Evolutionary conservation across 2,329 filamentous ascomycete species (phyloP).

Genomic region (Sclerotinia borealis): DNA sequence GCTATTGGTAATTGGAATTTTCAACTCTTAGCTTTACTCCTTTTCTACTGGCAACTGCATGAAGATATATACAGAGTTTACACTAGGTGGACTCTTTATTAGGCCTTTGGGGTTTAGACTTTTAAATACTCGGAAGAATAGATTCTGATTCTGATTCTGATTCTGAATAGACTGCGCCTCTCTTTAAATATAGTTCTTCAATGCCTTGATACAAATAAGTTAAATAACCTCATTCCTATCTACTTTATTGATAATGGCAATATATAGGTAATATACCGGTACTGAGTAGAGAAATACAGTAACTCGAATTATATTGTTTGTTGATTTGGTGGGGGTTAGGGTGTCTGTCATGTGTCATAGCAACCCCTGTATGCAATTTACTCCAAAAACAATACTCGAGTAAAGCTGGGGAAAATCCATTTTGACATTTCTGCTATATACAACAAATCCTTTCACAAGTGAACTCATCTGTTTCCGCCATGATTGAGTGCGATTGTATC

Average conservation of each 20-base stretch:
- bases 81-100: background rate
- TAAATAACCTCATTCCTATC: no score
- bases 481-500: background rate
- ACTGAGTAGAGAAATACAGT: background rate
- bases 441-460: background rate
- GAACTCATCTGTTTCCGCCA: background rate
- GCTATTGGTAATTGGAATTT: background rate
- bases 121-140: no score
- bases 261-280: no score
- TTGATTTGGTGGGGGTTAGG: background rate
- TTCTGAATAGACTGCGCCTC: no score
- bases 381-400: background rate
- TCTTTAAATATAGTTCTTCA: no score
- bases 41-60: background rate
- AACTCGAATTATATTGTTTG: background rate
- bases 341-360: background rate
- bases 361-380: background rate
- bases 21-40: background rate
- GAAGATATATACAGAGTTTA: no score
- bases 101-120: background rate
- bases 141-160: no score
- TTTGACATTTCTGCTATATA: background rate
- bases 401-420: constrained; percentile 1
- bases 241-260: no score
- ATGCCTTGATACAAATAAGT: no score